Conservation (phyloP, 108 stramenopile species). For the Cafeteria roenbergensis region DNA sequence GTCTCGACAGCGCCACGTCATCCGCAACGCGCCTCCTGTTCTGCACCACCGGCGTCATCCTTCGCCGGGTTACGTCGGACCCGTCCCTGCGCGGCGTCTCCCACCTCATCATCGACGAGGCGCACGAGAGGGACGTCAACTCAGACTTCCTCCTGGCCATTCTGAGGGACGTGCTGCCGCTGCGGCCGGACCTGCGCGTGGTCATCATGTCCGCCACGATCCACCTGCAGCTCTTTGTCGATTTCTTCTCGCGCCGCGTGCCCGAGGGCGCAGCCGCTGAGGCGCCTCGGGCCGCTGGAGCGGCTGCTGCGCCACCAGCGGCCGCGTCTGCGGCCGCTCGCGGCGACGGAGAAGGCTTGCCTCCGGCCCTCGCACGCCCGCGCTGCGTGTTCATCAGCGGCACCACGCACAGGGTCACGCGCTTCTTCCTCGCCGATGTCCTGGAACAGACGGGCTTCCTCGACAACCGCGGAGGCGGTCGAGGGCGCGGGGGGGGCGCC, state of each 20-base stretch:
- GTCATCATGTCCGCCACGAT: constrained; percentile 17
- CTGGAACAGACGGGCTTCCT: not conserved
- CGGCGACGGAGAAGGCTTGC: not conserved
- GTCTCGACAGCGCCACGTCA: constrained; percentile 38
- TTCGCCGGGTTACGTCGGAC: constrained; percentile 54
- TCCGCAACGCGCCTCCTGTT: constrained; percentile 47
- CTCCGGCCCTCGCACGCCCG: too few relatives aligned
- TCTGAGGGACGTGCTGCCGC: constrained; percentile 30
- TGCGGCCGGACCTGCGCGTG: constrained; percentile 1
- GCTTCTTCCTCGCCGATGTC: not conserved
- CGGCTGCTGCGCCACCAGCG: not conserved
- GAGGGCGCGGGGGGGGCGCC: too few relatives aligned
- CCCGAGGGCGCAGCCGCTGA: not conserved
- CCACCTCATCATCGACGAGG: constrained; percentile 65
- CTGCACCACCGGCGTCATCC: constrained; percentile 65
- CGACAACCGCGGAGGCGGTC: not conserved
- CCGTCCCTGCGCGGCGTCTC: constrained; percentile 41
- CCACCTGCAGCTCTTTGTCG: constrained; percentile 8
- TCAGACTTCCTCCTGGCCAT: constrained; percentile 57
- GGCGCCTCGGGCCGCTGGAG: not conserved
- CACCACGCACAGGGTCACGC: not conserved
- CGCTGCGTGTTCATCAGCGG: not conserved
- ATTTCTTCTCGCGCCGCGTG: constrained; percentile 8
- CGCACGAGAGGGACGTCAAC: constrained; percentile 55
- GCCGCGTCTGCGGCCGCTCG: too few relatives aligned